phyloP scores from a whole-genome alignment of 129 eudicot species.

The Glebionis coronaria region DNA sequence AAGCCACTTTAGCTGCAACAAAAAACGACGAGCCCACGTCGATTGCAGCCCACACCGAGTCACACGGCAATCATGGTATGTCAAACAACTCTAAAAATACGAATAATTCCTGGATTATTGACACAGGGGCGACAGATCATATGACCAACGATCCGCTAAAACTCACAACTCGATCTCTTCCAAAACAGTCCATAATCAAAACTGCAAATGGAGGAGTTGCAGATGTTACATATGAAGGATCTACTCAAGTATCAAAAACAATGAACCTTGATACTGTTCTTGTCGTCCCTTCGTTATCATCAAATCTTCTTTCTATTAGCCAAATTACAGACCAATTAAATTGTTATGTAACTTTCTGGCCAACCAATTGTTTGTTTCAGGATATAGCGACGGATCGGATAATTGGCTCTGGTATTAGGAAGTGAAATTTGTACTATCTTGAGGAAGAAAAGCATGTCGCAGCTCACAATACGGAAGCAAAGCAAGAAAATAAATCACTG shows the following conservation, averaged over 20 bases:
- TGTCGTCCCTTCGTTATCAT: slow-evolving; percentile 13
- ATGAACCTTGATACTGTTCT: slow-evolving; percentile 19
- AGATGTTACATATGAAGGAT: slow-evolving; percentile 11
- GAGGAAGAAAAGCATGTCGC: slow-evolving; percentile 3
- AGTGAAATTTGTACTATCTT: slow-evolving; percentile 19
- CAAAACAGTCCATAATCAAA: background rate
- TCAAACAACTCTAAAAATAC: background rate
- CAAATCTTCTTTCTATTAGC: slow-evolving; percentile 12
- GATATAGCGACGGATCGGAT: slow-evolving; percentile 20
- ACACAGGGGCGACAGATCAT: slow-evolving; percentile 17
- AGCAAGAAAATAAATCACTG: background rate
- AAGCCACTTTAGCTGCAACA: background rate
- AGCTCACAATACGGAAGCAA: background rate
- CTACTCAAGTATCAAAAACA: slow-evolving; percentile 1
- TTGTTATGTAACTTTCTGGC: slow-evolving; percentile 13
- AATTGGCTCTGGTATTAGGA: slow-evolving; percentile 22
- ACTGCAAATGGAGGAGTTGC: slow-evolving; percentile 17
- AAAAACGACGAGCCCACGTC: slow-evolving; percentile 1
- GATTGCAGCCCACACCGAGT: background rate
- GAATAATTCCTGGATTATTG: slow-evolving; percentile 19
- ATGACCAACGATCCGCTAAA: slow-evolving; percentile 13
- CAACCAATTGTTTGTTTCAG: slow-evolving; percentile 3
- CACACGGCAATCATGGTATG: slow-evolving; percentile 5
- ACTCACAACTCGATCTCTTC: slow-evolving; percentile 7
- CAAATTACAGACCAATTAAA: slow-evolving; percentile 16